phyloP scores from a whole-genome alignment of 768 basidiomycete genomes.

The Suillus alpinus region DNA sequence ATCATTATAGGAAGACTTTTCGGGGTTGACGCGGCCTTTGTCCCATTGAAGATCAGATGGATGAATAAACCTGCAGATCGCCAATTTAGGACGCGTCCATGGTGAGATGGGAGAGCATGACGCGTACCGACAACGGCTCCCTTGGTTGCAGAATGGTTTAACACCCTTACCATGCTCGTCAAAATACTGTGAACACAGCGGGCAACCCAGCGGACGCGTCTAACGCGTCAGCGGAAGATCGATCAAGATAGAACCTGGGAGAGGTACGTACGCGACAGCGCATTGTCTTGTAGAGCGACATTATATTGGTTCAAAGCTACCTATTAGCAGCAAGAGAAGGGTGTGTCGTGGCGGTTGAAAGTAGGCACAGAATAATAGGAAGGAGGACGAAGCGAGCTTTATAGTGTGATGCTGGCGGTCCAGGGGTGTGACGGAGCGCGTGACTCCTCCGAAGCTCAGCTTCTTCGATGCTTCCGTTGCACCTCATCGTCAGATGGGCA shows the following conservation, averaged over 20 bases:
- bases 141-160: slow-evolving; percentile 45
- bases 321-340: neutral
- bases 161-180: slow-evolving; percentile 41
- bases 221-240: slow-evolving; percentile 14
- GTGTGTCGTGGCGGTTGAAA: neutral
- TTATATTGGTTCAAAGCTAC: slow-evolving; percentile 4
- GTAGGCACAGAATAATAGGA: neutral
- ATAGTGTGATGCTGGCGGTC: neutral
- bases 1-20: slow-evolving; percentile 4
- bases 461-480: slow-evolving; percentile 4
- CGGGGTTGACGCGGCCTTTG: slow-evolving; percentile 21
- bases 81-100: slow-evolving; percentile 9
- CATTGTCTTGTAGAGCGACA: slow-evolving; percentile 42
- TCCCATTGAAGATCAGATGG: slow-evolving; percentile 46
- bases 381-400: neutral
- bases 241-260: neutral
- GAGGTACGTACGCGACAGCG: slow-evolving; percentile 43
- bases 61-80: slow-evolving; percentile 43
- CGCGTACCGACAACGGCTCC: slow-evolving; percentile 48
- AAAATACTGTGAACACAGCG: slow-evolving; percentile 39
- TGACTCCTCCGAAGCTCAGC: slow-evolving; percentile 1
- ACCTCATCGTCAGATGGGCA: neutral
- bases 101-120: slow-evolving; percentile 7
- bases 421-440: neutral
- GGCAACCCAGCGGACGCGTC: neutral